Conservation (phyloP, 148 eudicot species). For the Vaccinium corymbosum region DNA sequence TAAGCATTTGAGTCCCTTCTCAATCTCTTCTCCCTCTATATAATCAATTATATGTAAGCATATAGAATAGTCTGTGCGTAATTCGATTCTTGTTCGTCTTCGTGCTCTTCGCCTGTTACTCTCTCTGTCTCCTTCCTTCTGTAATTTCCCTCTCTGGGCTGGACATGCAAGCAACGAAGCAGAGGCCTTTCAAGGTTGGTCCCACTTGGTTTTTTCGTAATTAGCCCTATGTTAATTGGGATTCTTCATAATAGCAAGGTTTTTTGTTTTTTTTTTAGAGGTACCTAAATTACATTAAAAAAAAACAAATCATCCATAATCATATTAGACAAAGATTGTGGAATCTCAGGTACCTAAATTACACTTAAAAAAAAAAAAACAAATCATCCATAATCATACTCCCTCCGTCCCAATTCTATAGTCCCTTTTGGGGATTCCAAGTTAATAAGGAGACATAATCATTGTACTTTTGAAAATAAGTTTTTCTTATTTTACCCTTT, state of each 20-base stretch:
- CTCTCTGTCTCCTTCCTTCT: conserved; percentile 15
- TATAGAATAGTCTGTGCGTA: not conserved
- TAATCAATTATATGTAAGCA: not conserved
- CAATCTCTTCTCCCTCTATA: not conserved
- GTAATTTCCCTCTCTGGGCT: conserved; percentile 25
- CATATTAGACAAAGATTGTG: too few relatives aligned
- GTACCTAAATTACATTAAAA: too few relatives aligned
- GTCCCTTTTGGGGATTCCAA: too few relatives aligned
- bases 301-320: too few relatives aligned
- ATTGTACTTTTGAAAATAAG: too few relatives aligned
- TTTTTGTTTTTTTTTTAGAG: too few relatives aligned
- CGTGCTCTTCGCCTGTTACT: conserved; percentile 16
- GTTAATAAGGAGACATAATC: too few relatives aligned
- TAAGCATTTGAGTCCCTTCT: conserved; percentile 14
- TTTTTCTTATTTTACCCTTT: too few relatives aligned
- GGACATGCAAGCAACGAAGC: conserved; percentile 22
- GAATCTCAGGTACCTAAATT: too few relatives aligned
- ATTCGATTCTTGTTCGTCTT: conserved; percentile 24
- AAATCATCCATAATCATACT: too few relatives aligned
- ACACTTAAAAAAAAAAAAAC: too few relatives aligned
- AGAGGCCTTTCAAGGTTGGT: conserved; percentile 18
- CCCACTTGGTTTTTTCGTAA: conserved; percentile 8
- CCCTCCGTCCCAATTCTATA: too few relatives aligned
- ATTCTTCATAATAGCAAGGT: not conserved
- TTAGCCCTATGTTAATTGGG: not conserved